A percentile compares a stretch with the other conserved stretches of the same genome.
Conservation (phyloP, 1,284 basidiomycete species). For the Earliella scabrosa region DNA sequence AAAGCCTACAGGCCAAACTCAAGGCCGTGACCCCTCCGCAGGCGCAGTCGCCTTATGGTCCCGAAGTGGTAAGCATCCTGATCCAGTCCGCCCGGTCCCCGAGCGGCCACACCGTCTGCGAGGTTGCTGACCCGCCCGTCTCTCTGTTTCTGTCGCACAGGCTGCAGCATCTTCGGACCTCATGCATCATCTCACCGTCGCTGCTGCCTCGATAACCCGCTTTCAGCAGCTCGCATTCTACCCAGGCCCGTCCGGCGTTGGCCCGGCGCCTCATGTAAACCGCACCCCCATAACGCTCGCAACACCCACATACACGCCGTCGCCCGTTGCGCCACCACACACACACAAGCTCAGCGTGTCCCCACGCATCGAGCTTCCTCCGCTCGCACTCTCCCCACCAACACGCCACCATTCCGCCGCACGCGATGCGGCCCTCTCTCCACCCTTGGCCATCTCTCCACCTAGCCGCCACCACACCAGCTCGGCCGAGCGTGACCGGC, state of each 20-base stretch:
- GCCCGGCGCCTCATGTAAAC: slow-evolving; percentile 35
- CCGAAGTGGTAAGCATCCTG: slow-evolving; percentile 46
- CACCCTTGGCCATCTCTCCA: background rate
- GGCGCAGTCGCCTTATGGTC: slow-evolving; percentile 32
- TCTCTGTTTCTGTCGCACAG: slow-evolving; percentile 35
- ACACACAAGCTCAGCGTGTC: slow-evolving; percentile 32
- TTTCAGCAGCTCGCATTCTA: slow-evolving; percentile 37
- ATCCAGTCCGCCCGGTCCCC: background rate
- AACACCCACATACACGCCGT: slow-evolving; percentile 30
- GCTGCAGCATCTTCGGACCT: slow-evolving; percentile 54
- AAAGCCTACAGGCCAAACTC: slow-evolving; percentile 30
- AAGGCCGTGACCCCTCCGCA: slow-evolving; percentile 14
- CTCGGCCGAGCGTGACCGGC: slow-evolving; percentile 9
- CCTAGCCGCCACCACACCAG: slow-evolving; percentile 6
- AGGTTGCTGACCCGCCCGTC: slow-evolving; percentile 7
- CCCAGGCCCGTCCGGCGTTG: slow-evolving; percentile 24
- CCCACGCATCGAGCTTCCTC: slow-evolving; percentile 30
- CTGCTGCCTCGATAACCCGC: slow-evolving; percentile 49
- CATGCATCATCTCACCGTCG: slow-evolving; percentile 49
- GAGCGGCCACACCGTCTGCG: background rate
- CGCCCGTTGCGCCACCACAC: slow-evolving; percentile 28
- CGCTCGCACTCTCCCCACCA: slow-evolving; percentile 22
- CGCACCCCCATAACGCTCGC: slow-evolving; percentile 39
- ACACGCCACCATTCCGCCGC: background rate
- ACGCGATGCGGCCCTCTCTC: background rate